Base-by-base conservation (phyloP, 352 stramenopile genomes). In the Globisporangium spinosum region DNA sequence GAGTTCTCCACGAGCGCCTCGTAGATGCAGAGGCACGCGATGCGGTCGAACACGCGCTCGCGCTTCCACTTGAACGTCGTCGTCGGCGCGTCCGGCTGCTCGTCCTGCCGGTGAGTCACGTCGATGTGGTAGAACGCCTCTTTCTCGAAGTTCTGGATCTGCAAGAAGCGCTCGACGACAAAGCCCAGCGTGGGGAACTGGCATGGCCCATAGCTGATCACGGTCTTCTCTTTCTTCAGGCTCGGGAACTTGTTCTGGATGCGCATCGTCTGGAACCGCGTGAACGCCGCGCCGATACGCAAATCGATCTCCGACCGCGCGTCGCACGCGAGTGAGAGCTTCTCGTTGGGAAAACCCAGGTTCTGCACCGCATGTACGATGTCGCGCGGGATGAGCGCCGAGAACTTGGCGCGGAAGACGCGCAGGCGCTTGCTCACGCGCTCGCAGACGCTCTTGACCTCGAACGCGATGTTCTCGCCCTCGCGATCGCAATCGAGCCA, bases 401-500 rank as follows among this genome's bases (percentile, higher is more conserved):
- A 98, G 69, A 99, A 99, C 6, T 83, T 79, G 20, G 96, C 96
- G 12, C 96, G 91, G 17, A 82, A 89, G 1, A 98, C 89, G 29
- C 83, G 80, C 15, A 98, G 66, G 7, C 75, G 74, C 2, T 45
- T 65, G 64, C 97, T 97, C 9, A 76, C 84, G 34, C 77, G 81
- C 49, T 89, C 80, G 63, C 94, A 98, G 7, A 98, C 79, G 35
- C 78, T 56, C 47, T 97, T 97, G 34, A 98, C 91, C 75, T 99
- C 98, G 73, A 98, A 98, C 13, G 92, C 96, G 72, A 99, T 99
- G 62, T 98, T 98, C 75, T 99, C 98, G n/a, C 98, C 98, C 75
- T 99, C 98, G 29, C 97, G 92, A 93, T 99, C 98, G 71, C 98
- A 99, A 94, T 99, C 98, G 25, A 99, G 79, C 98, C 98, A 99